phyloP scores from a whole-genome alignment of 129 eudicot genomes.

The Scalesia atractyloides region DNA sequence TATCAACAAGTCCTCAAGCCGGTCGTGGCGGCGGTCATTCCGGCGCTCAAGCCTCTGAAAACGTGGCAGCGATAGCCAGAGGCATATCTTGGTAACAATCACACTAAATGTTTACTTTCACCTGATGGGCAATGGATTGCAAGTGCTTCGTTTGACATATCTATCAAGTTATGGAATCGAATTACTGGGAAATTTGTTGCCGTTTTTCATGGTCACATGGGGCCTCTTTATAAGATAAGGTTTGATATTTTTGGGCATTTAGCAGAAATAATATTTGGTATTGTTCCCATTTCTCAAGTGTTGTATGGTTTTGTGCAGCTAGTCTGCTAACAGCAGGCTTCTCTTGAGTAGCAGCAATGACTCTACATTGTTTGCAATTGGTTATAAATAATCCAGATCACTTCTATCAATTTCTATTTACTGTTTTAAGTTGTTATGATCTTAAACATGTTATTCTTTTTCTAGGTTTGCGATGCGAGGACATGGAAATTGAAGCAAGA shows the following conservation, averaged over 20 bases:
- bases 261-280: not conserved
- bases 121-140: constrained; percentile 99
- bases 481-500: constrained; percentile 84
- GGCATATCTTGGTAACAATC: too few relatives aligned
- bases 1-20: too few relatives aligned
- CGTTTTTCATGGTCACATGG: constrained; percentile 94
- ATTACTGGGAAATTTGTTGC: constrained; percentile 86
- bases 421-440: not conserved
- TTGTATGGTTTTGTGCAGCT: constrained; percentile 55
- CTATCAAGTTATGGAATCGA: constrained; percentile 96
- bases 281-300: not conserved
- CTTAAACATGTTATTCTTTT: constrained; percentile 8
- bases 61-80: too few relatives aligned
- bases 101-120: constrained; percentile 34
- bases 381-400: not conserved
- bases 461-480: constrained; percentile 91
- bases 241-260: constrained; percentile 22
- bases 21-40: too few relatives aligned
- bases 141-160: constrained; percentile 97
- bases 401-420: not conserved
- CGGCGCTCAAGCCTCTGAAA: too few relatives aligned
- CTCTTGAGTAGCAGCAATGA: constrained; percentile 96
- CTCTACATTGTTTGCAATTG: constrained; percentile 52
- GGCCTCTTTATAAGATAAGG: constrained; percentile 98
- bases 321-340: constrained; percentile 99